A percentile compares a stretch with the other conserved stretches of the same genome.
These are phyloP conservation scores for Skeletonema tropicum DNA, from an alignment of 108 stramenopile species.

Conservation along the genomic window DNA sequence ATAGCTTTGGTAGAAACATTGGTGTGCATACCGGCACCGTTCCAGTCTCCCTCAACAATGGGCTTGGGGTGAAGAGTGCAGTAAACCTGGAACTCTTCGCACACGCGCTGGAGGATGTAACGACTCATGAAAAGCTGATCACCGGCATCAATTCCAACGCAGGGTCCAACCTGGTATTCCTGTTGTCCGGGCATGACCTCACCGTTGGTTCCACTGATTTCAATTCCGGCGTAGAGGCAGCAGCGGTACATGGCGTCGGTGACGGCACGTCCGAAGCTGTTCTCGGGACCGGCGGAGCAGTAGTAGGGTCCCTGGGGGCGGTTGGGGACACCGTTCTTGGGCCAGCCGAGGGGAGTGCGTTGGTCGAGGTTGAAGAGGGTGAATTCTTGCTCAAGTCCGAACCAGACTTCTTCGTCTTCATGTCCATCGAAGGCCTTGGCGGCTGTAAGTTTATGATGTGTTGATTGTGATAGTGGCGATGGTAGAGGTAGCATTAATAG, in stretches of 20 bases:
- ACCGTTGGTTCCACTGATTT: constrained; percentile 96
- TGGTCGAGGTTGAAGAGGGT: constrained; percentile 95
- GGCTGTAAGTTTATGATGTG: constrained; percentile 43
- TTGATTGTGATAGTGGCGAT: neutral
- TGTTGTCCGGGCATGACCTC: constrained; percentile 99
- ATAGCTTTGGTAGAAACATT: constrained; percentile 97
- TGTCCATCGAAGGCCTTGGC: constrained; percentile 78
- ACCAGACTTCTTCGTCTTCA: constrained; percentile 87
- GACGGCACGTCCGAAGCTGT: constrained; percentile 92
- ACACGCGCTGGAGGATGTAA: constrained; percentile 96
- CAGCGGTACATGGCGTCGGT: constrained; percentile 95
- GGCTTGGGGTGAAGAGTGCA: constrained; percentile 98
- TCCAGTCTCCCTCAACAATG: constrained; percentile 98
- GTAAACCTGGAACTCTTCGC: constrained; percentile 97
- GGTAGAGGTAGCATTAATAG: neutral
- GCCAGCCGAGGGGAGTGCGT: constrained; percentile 95
- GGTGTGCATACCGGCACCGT: constrained; percentile 98
- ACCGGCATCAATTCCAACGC: constrained; percentile 96
- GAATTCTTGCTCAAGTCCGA: constrained; percentile 98
- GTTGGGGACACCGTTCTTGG: constrained; percentile 85
- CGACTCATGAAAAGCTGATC: constrained; percentile 97
- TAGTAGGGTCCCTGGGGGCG: constrained; percentile 97
- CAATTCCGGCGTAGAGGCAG: constrained; percentile 94
- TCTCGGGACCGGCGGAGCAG: constrained; percentile 95
- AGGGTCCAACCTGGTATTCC: constrained; percentile 98